These are phyloP conservation scores for Coleophoma crateriformis DNA, from an alignment of 2,329 filamentous ascomycete species.

Conservation along the genomic window DNA sequence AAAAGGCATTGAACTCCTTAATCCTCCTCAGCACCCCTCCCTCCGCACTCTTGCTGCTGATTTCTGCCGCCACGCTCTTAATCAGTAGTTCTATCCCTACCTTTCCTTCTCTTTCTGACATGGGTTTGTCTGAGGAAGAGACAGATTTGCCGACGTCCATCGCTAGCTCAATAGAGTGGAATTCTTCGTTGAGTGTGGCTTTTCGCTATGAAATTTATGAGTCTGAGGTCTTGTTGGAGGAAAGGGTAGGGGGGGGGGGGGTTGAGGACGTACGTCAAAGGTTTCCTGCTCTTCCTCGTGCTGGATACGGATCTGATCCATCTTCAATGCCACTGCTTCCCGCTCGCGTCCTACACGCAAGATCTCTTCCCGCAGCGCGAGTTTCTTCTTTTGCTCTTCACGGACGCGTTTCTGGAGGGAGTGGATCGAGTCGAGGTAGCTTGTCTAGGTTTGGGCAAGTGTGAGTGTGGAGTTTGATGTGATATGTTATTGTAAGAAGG, in stretches of 20 bases:
- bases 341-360: conserved; percentile 51
- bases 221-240: conserved; percentile 10
- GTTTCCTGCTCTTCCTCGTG: conserved; percentile 50
- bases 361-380: conserved; percentile 54
- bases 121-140: conserved; percentile 36
- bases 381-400: conserved; percentile 49
- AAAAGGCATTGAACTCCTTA: conserved; percentile 55
- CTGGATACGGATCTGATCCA: conserved; percentile 55
- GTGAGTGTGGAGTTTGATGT: neutral
- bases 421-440: conserved; percentile 53
- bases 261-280: conserved; percentile 38
- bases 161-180: conserved; percentile 58
- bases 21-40: conserved; percentile 52
- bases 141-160: conserved; percentile 41
- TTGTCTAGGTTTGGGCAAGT: conserved; percentile 34
- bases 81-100: conserved; percentile 53
- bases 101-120: conserved; percentile 44
- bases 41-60: conserved; percentile 40
- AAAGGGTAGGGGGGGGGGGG: neutral
- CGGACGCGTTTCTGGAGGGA: conserved; percentile 52
- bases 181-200: conserved; percentile 44
- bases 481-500: too few relatives aligned
- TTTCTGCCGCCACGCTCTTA: conserved; percentile 47
- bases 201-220: conserved; percentile 31
- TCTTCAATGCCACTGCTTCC: conserved; percentile 55